Base-by-base conservation (phyloP, 2,329 filamentous ascomycete genomes). In the Fusarium palustre region DNA sequence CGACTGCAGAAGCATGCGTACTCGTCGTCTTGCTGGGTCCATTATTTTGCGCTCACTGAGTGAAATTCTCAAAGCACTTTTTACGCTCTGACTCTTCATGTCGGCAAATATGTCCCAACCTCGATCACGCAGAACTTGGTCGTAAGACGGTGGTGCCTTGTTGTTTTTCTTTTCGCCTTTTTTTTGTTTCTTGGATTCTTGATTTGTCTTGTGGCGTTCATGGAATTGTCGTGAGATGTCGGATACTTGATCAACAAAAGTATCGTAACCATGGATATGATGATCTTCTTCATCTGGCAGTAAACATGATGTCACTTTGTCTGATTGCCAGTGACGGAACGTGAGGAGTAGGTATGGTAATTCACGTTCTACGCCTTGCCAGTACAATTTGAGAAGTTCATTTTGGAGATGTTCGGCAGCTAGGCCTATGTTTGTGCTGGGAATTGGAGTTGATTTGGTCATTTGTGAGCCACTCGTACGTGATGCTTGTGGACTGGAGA, bases 191-290 rank as follows among this genome's bases (percentile, higher is more conserved):
- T 59, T 39, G 2, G 45, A 46, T 24, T 33, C 12, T 5, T 41
- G 56, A 1, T 28, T 15, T 24, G 49, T 54, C 25, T 66, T 65
- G 33, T 76, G 72, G n/a, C 70, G 69, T 15, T 69, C 58, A 9
- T 76, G 71, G 48, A 80, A 78, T 16, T 71, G 68, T 5, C 75
- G 70, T 6, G 76, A 72, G 11, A 70, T 70, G 12, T 79, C 64
- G 54, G 68, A 77, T 33, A 82, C 77, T 30, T 80, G 76, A 38
- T 80, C 76, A 10, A 81, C 48, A 47, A 81, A 82, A 0, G 79
- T 80, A 43, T 81, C 79, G 50, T 77, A 82, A 11, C 79, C 80
- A 58, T 81, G 74, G 8, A 81, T 72, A 30, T 73, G 58, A 28
- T 71, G 54, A 39, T 78, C 74, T 1, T 68, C 43, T 53, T 80